Base-by-base conservation (phyloP, 2,329 filamentous ascomycete species). In the Camillea tinctor region DNA sequence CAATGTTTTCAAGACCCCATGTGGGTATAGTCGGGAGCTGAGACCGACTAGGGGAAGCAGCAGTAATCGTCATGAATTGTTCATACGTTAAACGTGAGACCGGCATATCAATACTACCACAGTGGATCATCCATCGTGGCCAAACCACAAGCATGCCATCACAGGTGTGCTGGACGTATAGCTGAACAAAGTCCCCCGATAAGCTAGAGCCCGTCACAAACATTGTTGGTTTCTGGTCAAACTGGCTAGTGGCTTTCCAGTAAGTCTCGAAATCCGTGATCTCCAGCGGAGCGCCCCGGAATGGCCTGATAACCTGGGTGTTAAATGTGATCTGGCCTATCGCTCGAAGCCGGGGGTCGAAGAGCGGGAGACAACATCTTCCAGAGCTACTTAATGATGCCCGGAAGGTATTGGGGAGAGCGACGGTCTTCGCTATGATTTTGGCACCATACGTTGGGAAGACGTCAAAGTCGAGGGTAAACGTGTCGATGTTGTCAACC, bases 241-340 rank as follows among this genome's bases (percentile, higher is more conserved):
- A 84, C 68, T 97, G 93, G 70, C 93, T 97, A 1, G 95, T 99
- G 0, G 94, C 94, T 76, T 98, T 99, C 95, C 95, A 99, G 76
- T 99, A 99, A 0, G 95, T 98, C 64, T 96, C 95, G 69, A 98
- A 99, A 71, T 98, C 93, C 1, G 95, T 96, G 62, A 99, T 97
- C 75, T 99, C 95, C 21, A 99, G 81, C 3, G 95, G 93, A 62
- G 93, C 90, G 7, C 95, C 94, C 64, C 88, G 87, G 78, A 98
- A 99, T 0, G 95, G 95, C 71, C 97, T 97, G 74, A 99, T 96
- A 23, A 98, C 92, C 73, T 98, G 93, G 58, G 92, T 96, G 65
- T 91, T 91, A 80, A 99, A 99, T 64, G 88, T 92, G 66, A 98
- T 92, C 70, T 96, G 91, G 5, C 95, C 95, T 70, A 99, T 97